Evolutionary conservation across 1,284 basidiomycete genomes (phyloP), one percentile per base, ranked within the genome.

Genomic region (Sporisorium graminicola): DNA sequence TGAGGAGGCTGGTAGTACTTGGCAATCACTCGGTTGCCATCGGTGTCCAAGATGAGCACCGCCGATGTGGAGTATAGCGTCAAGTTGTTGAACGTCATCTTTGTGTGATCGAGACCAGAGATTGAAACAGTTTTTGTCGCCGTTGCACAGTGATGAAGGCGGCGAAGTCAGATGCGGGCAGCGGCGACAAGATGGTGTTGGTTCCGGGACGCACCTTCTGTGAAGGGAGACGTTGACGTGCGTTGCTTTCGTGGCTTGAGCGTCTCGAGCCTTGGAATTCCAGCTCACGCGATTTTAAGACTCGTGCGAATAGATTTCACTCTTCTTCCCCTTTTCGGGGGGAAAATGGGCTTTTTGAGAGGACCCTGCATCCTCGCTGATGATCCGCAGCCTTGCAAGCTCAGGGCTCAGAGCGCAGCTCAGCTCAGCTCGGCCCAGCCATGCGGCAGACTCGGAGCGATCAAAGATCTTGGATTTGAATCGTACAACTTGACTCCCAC

Each of bases 11-110:
- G 86, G 85, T 95, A 98, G 89, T 99, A 98, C 86, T 98, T 98
- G 33, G 95, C 93, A 16, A 99, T 89, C 22, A 99, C 92, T 63
- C 96, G 92, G 86, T 95, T 92, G 18, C 95, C 95, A 79, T 98
- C 95, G 37, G 91, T 89, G 88, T 99, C 97, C 79, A 98, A 91
- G 82, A 98, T 91, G 77, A 99, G 87, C 86, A 99, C 93, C 8
- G 67, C 56, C 27, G 64, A 66, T n/a, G 83, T 84, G 10, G 83
- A 80, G 53, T 85, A 85, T 12, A 85, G 79, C 29, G 84, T 84
- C 58, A 85, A 61, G 66, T 85, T 85, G 65, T 59, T 70, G 58
- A 63, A 62, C 20, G 78, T 77, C 82, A 80, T 82, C 31, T 16
- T 43, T 43, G 18, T n/a, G 37, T 16, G 37, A 2, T 1, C 16